Percentiles rank a stretch among this genome's conserved stretches.
Conservation (phyloP, 768 basidiomycete genomes). For the Candolleomyces aberdarensis region DNA sequence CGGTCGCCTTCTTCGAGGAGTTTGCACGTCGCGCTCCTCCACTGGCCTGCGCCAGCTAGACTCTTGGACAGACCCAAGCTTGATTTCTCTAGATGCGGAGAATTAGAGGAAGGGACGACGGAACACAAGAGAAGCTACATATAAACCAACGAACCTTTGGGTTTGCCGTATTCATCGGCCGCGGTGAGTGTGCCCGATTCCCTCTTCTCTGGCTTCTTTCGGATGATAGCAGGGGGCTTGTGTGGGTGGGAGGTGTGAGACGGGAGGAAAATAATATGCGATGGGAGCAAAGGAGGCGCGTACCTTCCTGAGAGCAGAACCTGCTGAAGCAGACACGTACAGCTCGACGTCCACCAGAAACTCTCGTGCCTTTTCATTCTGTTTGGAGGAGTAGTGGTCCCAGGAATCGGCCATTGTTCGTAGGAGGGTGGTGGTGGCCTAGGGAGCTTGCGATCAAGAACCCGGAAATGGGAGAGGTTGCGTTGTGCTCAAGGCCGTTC, state of each 20-base stretch:
- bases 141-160: slow-evolving; percentile 49
- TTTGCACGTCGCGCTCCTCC: slow-evolving; percentile 72
- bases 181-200: slow-evolving; percentile 26
- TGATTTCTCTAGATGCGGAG: slow-evolving; percentile 52
- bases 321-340: slow-evolving; percentile 53
- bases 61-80: slow-evolving; percentile 60
- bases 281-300: slow-evolving; percentile 8
- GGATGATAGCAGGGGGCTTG: slow-evolving; percentile 39
- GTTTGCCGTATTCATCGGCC: slow-evolving; percentile 44
- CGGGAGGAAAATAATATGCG: neutral
- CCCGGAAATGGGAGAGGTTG: slow-evolving; percentile 4
- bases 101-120: neutral
- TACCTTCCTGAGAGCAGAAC: slow-evolving; percentile 57
- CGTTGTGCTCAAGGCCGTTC: slow-evolving; percentile 10
- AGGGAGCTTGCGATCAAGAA: slow-evolving; percentile 6
- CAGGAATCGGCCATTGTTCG: slow-evolving; percentile 31
- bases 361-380: slow-evolving; percentile 31
- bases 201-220: slow-evolving; percentile 57
- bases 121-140: neutral
- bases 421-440: neutral
- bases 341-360: slow-evolving; percentile 62
- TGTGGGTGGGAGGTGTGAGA: slow-evolving; percentile 2
- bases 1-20: slow-evolving; percentile 64
- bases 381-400: slow-evolving; percentile 20
- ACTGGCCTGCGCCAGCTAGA: slow-evolving; percentile 52